A percentile compares a stretch with the other conserved stretches of the same genome.
These are phyloP conservation scores for Pseudonitzschia multiseries DNA, from an alignment of 108 stramenopile genomes.

Conservation along the genomic window DNA sequence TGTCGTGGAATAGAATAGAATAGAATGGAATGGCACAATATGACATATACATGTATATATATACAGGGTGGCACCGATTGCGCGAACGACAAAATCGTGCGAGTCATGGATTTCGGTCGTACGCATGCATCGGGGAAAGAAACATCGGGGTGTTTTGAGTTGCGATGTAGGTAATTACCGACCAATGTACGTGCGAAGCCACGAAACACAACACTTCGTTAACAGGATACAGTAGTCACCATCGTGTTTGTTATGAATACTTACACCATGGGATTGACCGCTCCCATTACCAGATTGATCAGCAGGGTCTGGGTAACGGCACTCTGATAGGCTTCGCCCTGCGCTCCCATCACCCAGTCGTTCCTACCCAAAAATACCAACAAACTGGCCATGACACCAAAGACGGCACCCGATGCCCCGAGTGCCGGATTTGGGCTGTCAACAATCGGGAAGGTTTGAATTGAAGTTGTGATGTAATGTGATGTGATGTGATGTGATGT, in stretches of 20 bases:
- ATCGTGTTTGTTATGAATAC: too few relatives aligned
- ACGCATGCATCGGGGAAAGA: background rate
- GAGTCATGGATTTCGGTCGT: background rate
- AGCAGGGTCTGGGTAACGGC: slow-evolving; percentile 39
- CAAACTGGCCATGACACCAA: slow-evolving; percentile 78
- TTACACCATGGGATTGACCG: slow-evolving; percentile 41
- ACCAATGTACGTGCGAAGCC: too few relatives aligned
- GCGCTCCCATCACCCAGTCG: slow-evolving; percentile 53
- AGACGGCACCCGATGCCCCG: slow-evolving; percentile 83
- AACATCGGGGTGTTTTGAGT: background rate
- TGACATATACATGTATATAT: too few relatives aligned
- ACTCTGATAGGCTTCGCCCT: slow-evolving; percentile 29
- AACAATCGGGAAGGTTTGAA: too few relatives aligned
- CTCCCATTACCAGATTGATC: slow-evolving; percentile 47
- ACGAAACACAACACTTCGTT: too few relatives aligned
- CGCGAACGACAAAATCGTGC: slow-evolving; percentile 35
- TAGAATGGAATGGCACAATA: too few relatives aligned
- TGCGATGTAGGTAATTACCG: background rate
- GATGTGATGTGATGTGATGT: too few relatives aligned
- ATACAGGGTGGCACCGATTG: too few relatives aligned
- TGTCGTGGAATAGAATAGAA: too few relatives aligned
- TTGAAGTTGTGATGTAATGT: too few relatives aligned
- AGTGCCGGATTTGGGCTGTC: slow-evolving; percentile 77
- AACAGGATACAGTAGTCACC: too few relatives aligned
- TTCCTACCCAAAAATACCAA: slow-evolving; percentile 70